Conservation (phyloP, 805 yeast species). For the Candida khao-thaluensis region DNA sequence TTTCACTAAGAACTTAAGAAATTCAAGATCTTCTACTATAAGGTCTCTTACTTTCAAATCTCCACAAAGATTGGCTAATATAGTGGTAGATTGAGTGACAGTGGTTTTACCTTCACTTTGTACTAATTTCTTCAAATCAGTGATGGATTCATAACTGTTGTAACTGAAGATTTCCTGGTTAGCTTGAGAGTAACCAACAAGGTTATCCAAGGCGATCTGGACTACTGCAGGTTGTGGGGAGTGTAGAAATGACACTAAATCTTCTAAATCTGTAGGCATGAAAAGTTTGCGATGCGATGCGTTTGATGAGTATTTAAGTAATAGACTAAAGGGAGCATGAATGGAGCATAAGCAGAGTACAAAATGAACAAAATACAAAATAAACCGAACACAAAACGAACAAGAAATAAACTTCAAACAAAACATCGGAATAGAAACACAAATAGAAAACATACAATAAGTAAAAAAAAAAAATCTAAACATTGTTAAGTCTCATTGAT, state of each 20-base stretch:
- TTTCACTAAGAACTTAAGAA: constrained; percentile 47
- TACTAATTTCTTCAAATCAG: constrained; percentile 64
- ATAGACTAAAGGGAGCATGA: background rate
- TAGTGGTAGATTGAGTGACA: constrained; percentile 70
- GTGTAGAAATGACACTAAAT: constrained; percentile 75
- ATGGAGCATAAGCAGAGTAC: too few species aligned
- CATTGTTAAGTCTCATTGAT: too few species aligned
- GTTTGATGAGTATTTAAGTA: background rate
- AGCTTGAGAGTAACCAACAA: constrained; percentile 80
- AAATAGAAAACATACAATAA: too few species aligned
- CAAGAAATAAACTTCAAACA: too few species aligned
- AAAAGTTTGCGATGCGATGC: constrained; percentile 1
- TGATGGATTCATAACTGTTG: constrained; percentile 67
- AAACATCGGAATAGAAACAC: too few species aligned
- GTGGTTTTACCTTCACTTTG: constrained; percentile 50
- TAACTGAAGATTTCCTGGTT: constrained; percentile 64
- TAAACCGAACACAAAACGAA: too few species aligned
- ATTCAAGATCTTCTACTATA: constrained; percentile 63
- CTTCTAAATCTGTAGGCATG: constrained; percentile 49
- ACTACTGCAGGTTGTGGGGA: constrained; percentile 76
- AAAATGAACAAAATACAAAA: too few species aligned
- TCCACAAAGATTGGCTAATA: constrained; percentile 79
- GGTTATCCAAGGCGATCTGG: constrained; percentile 79
- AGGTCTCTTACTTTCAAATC: constrained; percentile 60
- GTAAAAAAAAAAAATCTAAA: too few species aligned